Evolutionary conservation across 2,329 filamentous ascomycete genomes (phyloP).

Genomic region (Trichoderma breve): DNA sequence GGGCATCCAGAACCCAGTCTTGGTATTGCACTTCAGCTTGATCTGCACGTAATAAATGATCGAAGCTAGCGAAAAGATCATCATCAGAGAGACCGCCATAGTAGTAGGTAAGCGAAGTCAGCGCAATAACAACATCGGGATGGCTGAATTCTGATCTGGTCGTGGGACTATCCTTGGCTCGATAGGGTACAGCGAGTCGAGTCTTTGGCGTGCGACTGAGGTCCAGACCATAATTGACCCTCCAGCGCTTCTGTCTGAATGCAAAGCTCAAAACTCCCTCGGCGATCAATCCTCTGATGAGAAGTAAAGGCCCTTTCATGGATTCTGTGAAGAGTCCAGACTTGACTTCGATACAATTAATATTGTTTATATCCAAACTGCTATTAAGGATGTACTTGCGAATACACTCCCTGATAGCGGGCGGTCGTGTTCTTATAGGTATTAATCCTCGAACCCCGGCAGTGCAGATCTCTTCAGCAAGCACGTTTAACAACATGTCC

Average conservation of each 20-base stretch:
- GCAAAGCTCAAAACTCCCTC: slow-evolving; percentile 53
- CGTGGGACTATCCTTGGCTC: slow-evolving; percentile 57
- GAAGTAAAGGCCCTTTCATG: slow-evolving; percentile 35
- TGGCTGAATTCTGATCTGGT: slow-evolving; percentile 61
- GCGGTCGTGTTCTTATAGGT: slow-evolving; percentile 38
- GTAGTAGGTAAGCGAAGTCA: slow-evolving; percentile 58
- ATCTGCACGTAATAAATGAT: slow-evolving; percentile 49
- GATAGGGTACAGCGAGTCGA: slow-evolving; percentile 56
- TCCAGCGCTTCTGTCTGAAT: slow-evolving; percentile 58
- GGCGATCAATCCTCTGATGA: slow-evolving; percentile 57
- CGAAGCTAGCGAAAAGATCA: slow-evolving; percentile 48
- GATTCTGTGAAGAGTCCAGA: slow-evolving; percentile 21
- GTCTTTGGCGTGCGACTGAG: slow-evolving; percentile 39
- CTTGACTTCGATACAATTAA: background rate
- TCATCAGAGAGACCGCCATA: slow-evolving; percentile 52
- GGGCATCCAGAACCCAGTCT: slow-evolving; percentile 43
- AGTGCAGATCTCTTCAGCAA: slow-evolving; percentile 43
- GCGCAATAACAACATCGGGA: slow-evolving; percentile 54
- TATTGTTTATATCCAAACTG: background rate
- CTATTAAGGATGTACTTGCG: background rate
- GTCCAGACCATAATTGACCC: slow-evolving; percentile 63
- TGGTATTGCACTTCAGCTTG: slow-evolving; percentile 52
- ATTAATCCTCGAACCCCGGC: slow-evolving; percentile 43
- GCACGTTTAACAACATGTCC: slow-evolving; percentile 28
- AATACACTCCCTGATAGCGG: background rate